These are phyloP conservation scores for Cucumis cinereus DNA, from an alignment of 306 rosid species.

Conservation along the genomic window DNA sequence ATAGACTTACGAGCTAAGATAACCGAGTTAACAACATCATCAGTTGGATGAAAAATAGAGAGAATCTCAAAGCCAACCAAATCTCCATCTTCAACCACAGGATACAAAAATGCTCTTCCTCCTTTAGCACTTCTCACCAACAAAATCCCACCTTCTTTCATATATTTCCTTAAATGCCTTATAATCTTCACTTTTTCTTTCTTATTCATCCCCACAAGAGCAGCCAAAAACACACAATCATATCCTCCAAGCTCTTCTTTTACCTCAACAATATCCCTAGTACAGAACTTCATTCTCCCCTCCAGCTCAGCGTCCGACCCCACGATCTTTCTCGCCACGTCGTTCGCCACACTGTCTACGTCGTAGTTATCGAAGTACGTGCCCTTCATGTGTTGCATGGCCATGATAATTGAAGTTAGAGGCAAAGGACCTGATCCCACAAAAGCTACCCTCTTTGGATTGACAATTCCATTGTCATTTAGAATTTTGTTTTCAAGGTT, in stretches of 20 bases:
- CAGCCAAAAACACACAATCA: conserved; percentile 63
- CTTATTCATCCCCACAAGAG: conserved; percentile 54
- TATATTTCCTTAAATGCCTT: conserved; percentile 36
- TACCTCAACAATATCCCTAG: conserved; percentile 39
- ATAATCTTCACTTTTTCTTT: conserved; percentile 42
- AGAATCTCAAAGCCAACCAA: conserved; percentile 44
- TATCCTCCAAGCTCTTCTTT: conserved; percentile 40
- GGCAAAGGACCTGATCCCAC: conserved; percentile 87
- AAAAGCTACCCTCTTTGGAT: conserved; percentile 46
- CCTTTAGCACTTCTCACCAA: conserved; percentile 70
- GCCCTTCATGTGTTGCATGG: conserved; percentile 40
- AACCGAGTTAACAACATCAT: conserved; percentile 63
- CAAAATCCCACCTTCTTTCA: conserved; percentile 50
- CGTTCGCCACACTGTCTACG: conserved; percentile 44
- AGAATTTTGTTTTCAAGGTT: conserved; percentile 38
- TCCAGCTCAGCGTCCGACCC: conserved; percentile 34
- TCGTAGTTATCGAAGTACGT: conserved; percentile 58
- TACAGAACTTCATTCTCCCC: conserved; percentile 63
- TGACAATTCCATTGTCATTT: conserved; percentile 22
- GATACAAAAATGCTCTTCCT: conserved; percentile 66
- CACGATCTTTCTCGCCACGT: conserved; percentile 35
- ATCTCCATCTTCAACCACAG: conserved; percentile 41
- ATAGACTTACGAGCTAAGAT: conserved; percentile 41
- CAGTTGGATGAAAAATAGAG: conserved; percentile 43
- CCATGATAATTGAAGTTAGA: conserved; percentile 56